A percentile compares a stretch with the other conserved stretches of the same genome.
phyloP scores from a whole-genome alignment of 192 early-diverging fungal genomes.

The Gryganskiella cystojenkinii region DNA sequence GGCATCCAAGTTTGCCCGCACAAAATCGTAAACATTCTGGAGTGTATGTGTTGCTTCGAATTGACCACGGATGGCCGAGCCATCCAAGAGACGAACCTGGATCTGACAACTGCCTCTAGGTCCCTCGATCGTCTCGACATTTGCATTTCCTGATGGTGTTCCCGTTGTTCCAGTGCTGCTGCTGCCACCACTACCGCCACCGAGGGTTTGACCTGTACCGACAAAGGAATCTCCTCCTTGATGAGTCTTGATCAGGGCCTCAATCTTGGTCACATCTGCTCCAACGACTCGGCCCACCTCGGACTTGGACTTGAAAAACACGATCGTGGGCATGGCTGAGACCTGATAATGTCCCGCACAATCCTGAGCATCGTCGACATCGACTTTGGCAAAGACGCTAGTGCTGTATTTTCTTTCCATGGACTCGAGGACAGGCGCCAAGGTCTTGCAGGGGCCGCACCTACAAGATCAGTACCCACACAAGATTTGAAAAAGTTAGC shows the following conservation, averaged over 20 bases:
- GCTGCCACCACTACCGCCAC: slow-evolving; percentile 2
- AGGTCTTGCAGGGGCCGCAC: slow-evolving; percentile 44
- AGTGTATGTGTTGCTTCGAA: slow-evolving; percentile 40
- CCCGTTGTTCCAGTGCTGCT: not conserved
- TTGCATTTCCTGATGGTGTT: not conserved
- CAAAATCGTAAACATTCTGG: slow-evolving; percentile 40
- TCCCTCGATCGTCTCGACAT: slow-evolving; percentile 17
- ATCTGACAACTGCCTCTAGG: slow-evolving; percentile 49
- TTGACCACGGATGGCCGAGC: slow-evolving; percentile 30
- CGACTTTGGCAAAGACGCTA: slow-evolving; percentile 44
- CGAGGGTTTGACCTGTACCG: slow-evolving; percentile 40
- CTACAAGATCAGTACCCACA: too few species aligned
- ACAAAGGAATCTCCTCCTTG: slow-evolving; percentile 28
- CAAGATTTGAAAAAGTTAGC: too few species aligned
- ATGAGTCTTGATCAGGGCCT: slow-evolving; percentile 38
- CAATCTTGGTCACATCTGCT: slow-evolving; percentile 27
- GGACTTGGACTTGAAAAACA: slow-evolving; percentile 25
- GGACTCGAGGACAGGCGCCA: slow-evolving; percentile 30
- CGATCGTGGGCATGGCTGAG: slow-evolving; percentile 45
- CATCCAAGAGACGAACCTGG: slow-evolving; percentile 37
- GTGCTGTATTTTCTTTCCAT: slow-evolving; percentile 41
- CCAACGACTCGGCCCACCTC: slow-evolving; percentile 40
- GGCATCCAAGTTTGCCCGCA: slow-evolving; percentile 33
- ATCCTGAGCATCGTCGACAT: slow-evolving; percentile 36
- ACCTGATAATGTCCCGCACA: slow-evolving; percentile 19